These are phyloP conservation scores for Linum trigynum DNA, from an alignment of 345 rosid genomes.

Conservation along the genomic window DNA sequence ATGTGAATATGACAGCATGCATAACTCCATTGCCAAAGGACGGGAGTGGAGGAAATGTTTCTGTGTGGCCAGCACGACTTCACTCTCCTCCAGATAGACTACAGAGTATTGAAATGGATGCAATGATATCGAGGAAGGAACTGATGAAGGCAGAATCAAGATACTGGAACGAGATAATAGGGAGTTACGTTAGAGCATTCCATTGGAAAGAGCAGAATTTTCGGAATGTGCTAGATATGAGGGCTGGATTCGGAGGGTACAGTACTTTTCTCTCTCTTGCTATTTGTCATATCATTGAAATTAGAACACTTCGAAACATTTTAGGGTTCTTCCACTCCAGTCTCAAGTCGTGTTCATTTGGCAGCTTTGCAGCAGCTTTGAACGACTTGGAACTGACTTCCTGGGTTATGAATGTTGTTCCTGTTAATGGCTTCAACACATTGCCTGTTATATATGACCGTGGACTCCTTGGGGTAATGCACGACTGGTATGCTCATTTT, in stretches of 20 bases:
- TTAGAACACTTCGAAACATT: not conserved
- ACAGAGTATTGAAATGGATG: constrained; percentile 52
- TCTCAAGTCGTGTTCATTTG: not conserved
- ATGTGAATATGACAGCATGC: constrained; percentile 43
- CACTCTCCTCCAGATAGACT: constrained; percentile 53
- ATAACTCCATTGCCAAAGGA: constrained; percentile 40
- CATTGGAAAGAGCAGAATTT: constrained; percentile 46
- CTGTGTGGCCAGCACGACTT: constrained; percentile 56
- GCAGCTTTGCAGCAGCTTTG: constrained; percentile 58
- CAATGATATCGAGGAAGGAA: constrained; percentile 48
- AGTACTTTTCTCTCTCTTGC: not conserved
- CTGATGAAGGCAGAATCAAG: constrained; percentile 53
- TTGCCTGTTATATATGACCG: constrained; percentile 63
- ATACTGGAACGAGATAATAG: constrained; percentile 49
- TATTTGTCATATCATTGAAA: not conserved
- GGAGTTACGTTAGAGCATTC: constrained; percentile 37
- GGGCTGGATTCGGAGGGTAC: constrained; percentile 70
- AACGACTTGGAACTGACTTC: constrained; percentile 39
- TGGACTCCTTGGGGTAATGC: constrained; percentile 54
- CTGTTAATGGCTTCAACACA: constrained; percentile 47
- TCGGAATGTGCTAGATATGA: constrained; percentile 59
- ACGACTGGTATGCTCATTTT: constrained; percentile 46
- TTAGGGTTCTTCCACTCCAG: no score
- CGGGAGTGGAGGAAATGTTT: constrained; percentile 48
- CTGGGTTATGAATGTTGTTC: constrained; percentile 69